Evolutionary conservation across 2,329 filamentous ascomycete genomes (phyloP).

Genomic region (Pseudogymnoascus pannorum): DNA sequence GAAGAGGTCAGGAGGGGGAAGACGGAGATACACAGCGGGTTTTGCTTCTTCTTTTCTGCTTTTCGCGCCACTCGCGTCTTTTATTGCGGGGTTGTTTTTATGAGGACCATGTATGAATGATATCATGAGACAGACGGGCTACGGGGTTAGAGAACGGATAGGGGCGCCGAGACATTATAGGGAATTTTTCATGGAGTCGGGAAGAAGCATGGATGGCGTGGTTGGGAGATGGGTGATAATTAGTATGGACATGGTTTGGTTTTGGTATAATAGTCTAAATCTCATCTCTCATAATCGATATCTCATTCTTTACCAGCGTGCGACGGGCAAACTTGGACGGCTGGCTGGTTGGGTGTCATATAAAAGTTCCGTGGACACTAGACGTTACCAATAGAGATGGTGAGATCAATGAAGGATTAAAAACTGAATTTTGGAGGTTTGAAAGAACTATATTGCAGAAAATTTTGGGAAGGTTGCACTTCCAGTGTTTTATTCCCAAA

Average conservation of each 20-base stretch:
- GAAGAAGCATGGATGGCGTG: background rate
- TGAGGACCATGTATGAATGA: constrained; percentile 3
- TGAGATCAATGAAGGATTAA: too few relatives aligned
- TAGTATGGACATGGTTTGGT: background rate
- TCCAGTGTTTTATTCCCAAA: too few relatives aligned
- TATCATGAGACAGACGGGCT: constrained; percentile 4
- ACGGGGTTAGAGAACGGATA: background rate
- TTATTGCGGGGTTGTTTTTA: background rate
- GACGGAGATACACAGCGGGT: background rate
- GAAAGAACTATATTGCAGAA: too few relatives aligned
- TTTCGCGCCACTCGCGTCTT: background rate
- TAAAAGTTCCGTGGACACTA: too few relatives aligned
- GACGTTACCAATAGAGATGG: too few relatives aligned
- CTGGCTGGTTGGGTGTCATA: background rate
- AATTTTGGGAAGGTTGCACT: too few relatives aligned
- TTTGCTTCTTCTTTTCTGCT: background rate
- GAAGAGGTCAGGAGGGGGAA: background rate
- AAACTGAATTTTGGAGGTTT: too few relatives aligned
- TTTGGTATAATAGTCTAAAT: constrained; percentile 5
- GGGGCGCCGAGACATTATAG: background rate
- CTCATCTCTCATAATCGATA: background rate
- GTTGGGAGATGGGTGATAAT: background rate
- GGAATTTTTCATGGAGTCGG: background rate
- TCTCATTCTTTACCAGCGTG: background rate
- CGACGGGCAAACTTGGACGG: background rate